Evolutionary conservation across 2,329 filamentous ascomycete genomes (phyloP), one percentile per base, ranked within the genome.

Genomic region (Pseudohalonectria lignicola): DNA sequence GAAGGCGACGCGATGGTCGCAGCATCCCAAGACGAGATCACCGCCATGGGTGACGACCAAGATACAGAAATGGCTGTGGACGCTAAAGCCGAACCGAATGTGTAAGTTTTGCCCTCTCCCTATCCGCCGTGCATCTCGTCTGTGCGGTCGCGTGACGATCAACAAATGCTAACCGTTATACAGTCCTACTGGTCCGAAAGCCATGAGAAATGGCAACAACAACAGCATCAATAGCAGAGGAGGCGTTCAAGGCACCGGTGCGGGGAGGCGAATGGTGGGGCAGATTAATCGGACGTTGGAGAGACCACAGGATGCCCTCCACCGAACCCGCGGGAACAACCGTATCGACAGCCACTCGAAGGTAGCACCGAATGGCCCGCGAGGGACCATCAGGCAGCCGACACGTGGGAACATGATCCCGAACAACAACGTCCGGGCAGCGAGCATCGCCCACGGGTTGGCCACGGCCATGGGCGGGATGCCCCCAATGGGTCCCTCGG

Each of bases 131-230:
- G n/a, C n/a, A n/a, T n/a, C n/a, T n/a, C n/a, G n/a, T n/a, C n/a
- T n/a, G n/a, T n/a, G n/a, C n/a, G n/a, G n/a, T n/a, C n/a, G n/a
- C n/a, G 31, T 34, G 28, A 39, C 23, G 28, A 41, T 31, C 30
- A 45, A 33, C 29, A 18, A n/a, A 41, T 47, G 53, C 66, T 74
- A 60, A 74, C 62, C 40, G 30, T 21, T 43, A 42, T 52, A 31
- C 30, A 95, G 90, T 53, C 92, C 92, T 9, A 96, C 87, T 37
- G 92, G 90, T 40, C 92, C 92, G 15, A 92, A 88, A 57, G 87
- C 88, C 25, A 94, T 96, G 87, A 83, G 92, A 53, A 86, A 82
- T 55, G 76, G 76, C 37, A 74, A 65, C 39, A 59, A 41, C 50
- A 74, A 64, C 49, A 54, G 55, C 39, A 61, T 54, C 39, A 60